Base-by-base conservation (phyloP, 1,139 yeast genomes). In the Groenewaldozyma sp. region DNA sequence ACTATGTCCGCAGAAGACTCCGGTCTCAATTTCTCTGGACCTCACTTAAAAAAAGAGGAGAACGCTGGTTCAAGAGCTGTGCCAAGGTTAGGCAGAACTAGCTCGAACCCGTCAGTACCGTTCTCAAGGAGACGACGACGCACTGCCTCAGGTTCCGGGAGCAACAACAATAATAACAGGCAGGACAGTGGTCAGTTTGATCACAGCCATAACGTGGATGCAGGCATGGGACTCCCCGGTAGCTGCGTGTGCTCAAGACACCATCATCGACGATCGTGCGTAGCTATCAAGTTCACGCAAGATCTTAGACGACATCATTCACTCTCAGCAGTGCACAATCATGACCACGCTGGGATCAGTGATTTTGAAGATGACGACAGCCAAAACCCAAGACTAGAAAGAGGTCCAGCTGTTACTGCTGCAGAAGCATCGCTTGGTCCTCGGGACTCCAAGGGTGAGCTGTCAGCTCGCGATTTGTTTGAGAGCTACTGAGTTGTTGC, bases 221-320 rank as follows among this genome's bases (percentile, higher is more conserved):
- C 11, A 22, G 10, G 7, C 26, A 22, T 7, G 26, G 26, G 26
- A 7, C 26, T 22, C 26, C 11, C 26, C 11, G 16, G 31, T 13
- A 13, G 16, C 31, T 28, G 31, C n/a, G 16, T 28, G 39, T 46
- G 47, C 39, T 29, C 48, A 7, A 36, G 48, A 18, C 56, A 53
- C 41, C 57, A 52, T 34, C 54, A 48, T 36, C 46, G 59, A 13
- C 44, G 52, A 4, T 46, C 50, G 16, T 45, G 54, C 6, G 55
- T 54, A 5, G 59, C 59, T 7, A 49, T 55, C 39, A 53, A 53
- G 39, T 54, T 55, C 44, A 44, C 48, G 21, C 48, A 48, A 9
- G 45, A 47, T n/a, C n/a, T n/a, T n/a, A n/a, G n/a, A n/a, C n/a
- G n/a, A n/a, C n/a, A n/a, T n/a, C n/a, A n/a, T n/a, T n/a, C n/a